These are phyloP conservation scores for Spiromastix sp. DNA, from an alignment of 2,329 filamentous ascomycete species.

Conservation along the genomic window DNA sequence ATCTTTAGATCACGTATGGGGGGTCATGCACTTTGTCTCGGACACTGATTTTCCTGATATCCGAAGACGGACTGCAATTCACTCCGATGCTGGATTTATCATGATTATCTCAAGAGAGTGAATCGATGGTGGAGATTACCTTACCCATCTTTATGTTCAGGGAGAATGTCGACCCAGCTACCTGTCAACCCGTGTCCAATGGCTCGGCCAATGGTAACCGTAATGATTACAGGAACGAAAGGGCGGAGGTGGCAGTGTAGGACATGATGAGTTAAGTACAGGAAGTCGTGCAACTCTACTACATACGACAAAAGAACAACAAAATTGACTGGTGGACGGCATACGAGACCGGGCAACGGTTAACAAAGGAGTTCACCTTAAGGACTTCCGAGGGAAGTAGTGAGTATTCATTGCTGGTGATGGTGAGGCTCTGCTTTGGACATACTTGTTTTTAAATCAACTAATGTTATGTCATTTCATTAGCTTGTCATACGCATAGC, in stretches of 20 bases:
- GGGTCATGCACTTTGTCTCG: conserved; percentile 64
- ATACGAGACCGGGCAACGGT: conserved; percentile 66
- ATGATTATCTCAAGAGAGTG: conserved; percentile 68
- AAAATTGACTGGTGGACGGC: conserved; percentile 64
- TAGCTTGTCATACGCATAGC: conserved; percentile 4
- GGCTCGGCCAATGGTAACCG: no score
- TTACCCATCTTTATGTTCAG: conserved; percentile 56
- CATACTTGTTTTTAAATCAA: background rate
- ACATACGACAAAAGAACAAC: conserved; percentile 50
- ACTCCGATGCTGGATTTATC: conserved; percentile 62
- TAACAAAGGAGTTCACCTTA: conserved; percentile 35
- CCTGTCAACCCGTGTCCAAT: no score
- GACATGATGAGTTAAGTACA: conserved; percentile 57
- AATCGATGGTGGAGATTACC: conserved; percentile 51
- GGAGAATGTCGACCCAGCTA: conserved; percentile 18
- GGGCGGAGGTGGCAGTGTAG: conserved; percentile 52
- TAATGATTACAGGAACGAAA: conserved; percentile 52
- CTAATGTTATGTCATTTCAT: background rate
- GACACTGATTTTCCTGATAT: conserved; percentile 69
- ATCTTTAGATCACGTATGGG: conserved; percentile 62
- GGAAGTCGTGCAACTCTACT: conserved; percentile 55
- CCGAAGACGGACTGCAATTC: conserved; percentile 68
- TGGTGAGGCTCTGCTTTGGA: conserved; percentile 18
- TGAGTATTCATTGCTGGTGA: conserved; percentile 66
- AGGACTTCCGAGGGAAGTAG: conserved; percentile 57